Evolutionary conservation across 2,329 filamentous ascomycete species (phyloP).

Genomic region (Calonectria naviculata): DNA sequence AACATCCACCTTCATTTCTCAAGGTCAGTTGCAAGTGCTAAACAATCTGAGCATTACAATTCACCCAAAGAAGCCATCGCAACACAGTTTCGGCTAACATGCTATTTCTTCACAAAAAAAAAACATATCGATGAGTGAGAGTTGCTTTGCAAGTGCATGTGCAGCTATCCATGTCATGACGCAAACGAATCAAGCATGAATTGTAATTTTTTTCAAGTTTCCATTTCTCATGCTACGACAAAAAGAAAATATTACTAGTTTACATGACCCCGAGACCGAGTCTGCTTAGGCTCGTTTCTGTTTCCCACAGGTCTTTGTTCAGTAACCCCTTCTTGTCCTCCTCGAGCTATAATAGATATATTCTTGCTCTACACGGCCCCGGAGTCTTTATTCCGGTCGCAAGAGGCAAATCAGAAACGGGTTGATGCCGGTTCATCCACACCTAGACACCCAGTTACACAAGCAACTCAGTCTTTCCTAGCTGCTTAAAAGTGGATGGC

Average conservation of each 20-base stretch:
- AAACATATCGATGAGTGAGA: neutral
- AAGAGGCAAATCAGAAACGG: conserved; percentile 30
- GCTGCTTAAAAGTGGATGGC: conserved; percentile 87
- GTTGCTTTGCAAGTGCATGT: no score
- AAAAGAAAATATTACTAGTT: conserved; percentile 45
- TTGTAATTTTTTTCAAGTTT: conserved; percentile 27
- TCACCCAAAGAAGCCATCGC: no score
- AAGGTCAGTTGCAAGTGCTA: no score
- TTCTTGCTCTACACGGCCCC: conserved; percentile 28
- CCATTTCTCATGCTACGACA: conserved; percentile 44
- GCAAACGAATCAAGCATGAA: neutral
- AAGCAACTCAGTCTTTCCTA: conserved; percentile 18
- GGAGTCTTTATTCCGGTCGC: conserved; percentile 27
- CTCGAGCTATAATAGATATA: conserved; percentile 27
- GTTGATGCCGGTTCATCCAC: conserved; percentile 6
- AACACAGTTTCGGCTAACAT: no score
- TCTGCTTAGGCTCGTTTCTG: conserved; percentile 36
- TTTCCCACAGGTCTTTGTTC: conserved; percentile 32
- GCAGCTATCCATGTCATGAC: no score
- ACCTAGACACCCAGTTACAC: conserved; percentile 19
- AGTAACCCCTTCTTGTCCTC: conserved; percentile 32
- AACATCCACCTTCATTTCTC: no score
- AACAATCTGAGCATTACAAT: no score
- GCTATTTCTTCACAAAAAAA: no score
- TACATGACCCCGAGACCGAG: conserved; percentile 42